These are phyloP conservation scores for Crataegus laevigata DNA, from an alignment of 306 rosid genomes.

Conservation along the genomic window DNA sequence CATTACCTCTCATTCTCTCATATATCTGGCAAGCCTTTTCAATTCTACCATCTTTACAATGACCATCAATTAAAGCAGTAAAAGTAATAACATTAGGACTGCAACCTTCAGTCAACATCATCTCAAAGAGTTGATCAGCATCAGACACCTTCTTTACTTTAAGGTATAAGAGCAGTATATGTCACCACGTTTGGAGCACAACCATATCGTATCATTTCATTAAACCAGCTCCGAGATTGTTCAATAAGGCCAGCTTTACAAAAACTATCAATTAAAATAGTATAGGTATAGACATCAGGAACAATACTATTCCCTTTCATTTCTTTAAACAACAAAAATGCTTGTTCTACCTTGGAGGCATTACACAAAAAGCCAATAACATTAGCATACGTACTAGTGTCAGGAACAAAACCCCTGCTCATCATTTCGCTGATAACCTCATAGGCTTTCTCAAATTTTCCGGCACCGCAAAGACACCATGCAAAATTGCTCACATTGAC, in stretches of 20 bases:
- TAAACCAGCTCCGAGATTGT: constrained; percentile 72
- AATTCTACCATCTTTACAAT: constrained; percentile 66
- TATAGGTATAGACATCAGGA: constrained; percentile 79
- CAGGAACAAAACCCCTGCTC: constrained; percentile 76
- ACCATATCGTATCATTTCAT: constrained; percentile 65
- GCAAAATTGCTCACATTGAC: constrained; percentile 65
- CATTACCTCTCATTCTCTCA: constrained; percentile 60
- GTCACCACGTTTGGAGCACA: constrained; percentile 75
- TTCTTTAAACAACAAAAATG: constrained; percentile 60
- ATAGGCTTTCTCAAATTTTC: constrained; percentile 69
- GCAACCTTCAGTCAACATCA: constrained; percentile 63
- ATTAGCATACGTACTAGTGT: constrained; percentile 69
- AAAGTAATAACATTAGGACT: constrained; percentile 64
- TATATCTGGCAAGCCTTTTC: constrained; percentile 75
- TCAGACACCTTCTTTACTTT: constrained; percentile 56
- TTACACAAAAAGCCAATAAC: constrained; percentile 71
- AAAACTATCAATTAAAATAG: constrained; percentile 71
- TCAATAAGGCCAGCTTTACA: constrained; percentile 74
- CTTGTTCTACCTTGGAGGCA: constrained; percentile 67
- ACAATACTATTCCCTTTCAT: constrained; percentile 63
- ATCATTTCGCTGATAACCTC: constrained; percentile 68
- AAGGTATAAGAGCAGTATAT: constrained; percentile 69
- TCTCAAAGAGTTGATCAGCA: constrained; percentile 68
- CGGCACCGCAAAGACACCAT: constrained; percentile 59
- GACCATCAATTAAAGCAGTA: constrained; percentile 82